Percentiles rank a stretch among this genome's conserved stretches.
Evolutionary conservation across 2,329 filamentous ascomycete genomes (phyloP).

Genomic region (Zymoseptoria pseudotritici): DNA sequence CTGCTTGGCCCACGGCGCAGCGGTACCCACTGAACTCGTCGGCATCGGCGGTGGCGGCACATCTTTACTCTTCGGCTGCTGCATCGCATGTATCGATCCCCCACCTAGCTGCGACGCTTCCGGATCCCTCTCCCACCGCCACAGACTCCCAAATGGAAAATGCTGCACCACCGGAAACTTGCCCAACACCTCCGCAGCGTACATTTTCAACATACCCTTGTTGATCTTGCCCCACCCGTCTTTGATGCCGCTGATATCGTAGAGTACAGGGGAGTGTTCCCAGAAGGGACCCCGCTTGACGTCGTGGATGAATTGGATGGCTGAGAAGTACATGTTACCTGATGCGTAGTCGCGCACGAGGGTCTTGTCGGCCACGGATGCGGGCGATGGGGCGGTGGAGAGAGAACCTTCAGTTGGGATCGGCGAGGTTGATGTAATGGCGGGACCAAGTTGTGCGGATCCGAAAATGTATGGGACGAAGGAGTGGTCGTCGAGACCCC

Average conservation of each 20-base stretch:
- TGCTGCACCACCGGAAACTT: conserved; percentile 99
- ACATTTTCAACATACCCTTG: conserved; percentile 98
- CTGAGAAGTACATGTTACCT: conserved; percentile 76
- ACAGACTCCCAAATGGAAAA: conserved; percentile 51
- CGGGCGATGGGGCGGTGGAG: conserved; percentile 58
- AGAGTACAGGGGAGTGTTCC: conserved; percentile 86
- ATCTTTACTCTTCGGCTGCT: conserved; percentile 25
- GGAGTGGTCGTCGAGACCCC: conserved; percentile 48
- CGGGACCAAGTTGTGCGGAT: conserved; percentile 77
- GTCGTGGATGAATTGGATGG: conserved; percentile 93
- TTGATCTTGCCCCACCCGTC: conserved; percentile 97
- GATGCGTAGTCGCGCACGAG: conserved; percentile 36
- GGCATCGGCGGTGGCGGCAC: conserved; percentile 7
- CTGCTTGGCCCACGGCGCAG: conserved; percentile 23
- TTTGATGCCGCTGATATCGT: conserved; percentile 84
- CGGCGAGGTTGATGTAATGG: conserved; percentile 54
- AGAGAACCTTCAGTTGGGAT: conserved; percentile 76
- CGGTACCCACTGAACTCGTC: conserved; percentile 12
- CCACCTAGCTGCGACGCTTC: conserved; percentile 6
- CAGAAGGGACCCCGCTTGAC: conserved; percentile 96
- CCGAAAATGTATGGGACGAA: conserved; percentile 94
- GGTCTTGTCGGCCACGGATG: conserved; percentile 48
- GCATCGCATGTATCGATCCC: conserved; percentile 22
- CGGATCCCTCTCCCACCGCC: conserved; percentile 41
- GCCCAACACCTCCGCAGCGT: conserved; percentile 87